Evolutionary conservation across 108 stramenopile genomes (phyloP).

Genomic region (Cylindrotheca closterium): DNA sequence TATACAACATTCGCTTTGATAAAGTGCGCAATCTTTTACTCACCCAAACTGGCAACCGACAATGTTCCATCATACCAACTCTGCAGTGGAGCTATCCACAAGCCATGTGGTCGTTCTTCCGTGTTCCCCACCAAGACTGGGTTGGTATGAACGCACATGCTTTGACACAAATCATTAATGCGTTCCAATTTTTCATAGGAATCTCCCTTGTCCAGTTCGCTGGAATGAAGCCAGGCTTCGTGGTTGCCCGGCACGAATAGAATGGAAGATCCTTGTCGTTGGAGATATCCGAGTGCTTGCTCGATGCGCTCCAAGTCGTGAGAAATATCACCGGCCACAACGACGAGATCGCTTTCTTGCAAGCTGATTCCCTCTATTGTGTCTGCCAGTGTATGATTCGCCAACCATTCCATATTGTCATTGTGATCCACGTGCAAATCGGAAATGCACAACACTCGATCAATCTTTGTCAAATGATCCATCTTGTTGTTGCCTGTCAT

Average conservation of each 20-base stretch:
- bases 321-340: constrained; percentile 65
- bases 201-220: constrained; percentile 9
- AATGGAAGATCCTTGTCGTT: constrained; percentile 20
- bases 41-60: not conserved
- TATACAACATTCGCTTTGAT: too few species aligned
- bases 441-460: constrained; percentile 28
- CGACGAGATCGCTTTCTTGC: constrained; percentile 21
- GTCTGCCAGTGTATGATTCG: constrained; percentile 6
- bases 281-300: constrained; percentile 22
- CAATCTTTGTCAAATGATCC: constrained; percentile 13
- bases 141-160: constrained; percentile 39
- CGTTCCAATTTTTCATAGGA: constrained; percentile 33
- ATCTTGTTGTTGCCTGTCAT: too few species aligned
- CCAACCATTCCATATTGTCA: constrained; percentile 53
- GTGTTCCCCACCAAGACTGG: constrained; percentile 18
- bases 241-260: constrained; percentile 64
- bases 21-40: too few species aligned
- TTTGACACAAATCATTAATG: constrained; percentile 29
- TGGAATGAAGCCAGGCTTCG: constrained; percentile 51
- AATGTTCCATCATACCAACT: constrained; percentile 60
- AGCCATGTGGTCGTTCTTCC: not conserved
- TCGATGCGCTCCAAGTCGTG: constrained; percentile 38
- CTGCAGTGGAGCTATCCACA: constrained; percentile 45
- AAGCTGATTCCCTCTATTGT: not conserved
- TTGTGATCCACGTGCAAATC: constrained; percentile 59